Evolutionary conservation across 768 basidiomycete species (phyloP).

Genomic region (Termitomyces sp.): DNA sequence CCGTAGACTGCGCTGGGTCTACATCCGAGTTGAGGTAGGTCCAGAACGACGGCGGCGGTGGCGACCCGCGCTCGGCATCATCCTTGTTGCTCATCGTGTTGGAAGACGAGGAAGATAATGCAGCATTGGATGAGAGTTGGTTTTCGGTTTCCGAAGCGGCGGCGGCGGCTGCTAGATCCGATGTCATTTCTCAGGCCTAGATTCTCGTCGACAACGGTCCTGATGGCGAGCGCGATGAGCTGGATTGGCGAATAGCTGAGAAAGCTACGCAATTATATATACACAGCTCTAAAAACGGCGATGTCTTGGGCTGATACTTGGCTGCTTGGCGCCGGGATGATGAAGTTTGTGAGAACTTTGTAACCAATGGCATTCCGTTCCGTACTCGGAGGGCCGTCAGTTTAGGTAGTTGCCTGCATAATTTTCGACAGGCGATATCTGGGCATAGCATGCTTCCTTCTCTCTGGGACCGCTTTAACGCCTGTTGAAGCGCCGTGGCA

Average conservation of each 20-base stretch:
- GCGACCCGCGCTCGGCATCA: slow-evolving; percentile 12
- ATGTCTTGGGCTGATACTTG: slow-evolving; percentile 1
- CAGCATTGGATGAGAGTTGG: neutral
- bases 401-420: neutral
- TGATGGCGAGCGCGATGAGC: neutral
- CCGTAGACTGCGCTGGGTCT: slow-evolving; percentile 48
- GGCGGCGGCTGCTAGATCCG: neutral
- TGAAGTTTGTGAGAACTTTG: neutral
- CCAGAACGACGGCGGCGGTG: slow-evolving; percentile 30
- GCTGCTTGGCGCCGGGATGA: neutral
- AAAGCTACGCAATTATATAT: neutral
- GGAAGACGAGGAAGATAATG: neutral
- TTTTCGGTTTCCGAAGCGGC: neutral
- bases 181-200: neutral
- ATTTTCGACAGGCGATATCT: neutral
- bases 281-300: neutral
- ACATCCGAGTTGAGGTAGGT: slow-evolving; percentile 44
- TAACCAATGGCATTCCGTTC: slow-evolving; percentile 4
- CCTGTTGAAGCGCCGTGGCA: neutral
- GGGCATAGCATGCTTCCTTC: neutral
- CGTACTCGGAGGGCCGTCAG: neutral
- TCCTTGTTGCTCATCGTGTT: slow-evolving; percentile 12
- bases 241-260: neutral
- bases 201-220: neutral
- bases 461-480: neutral